Percentiles rank a stretch among this genome's conserved stretches.
Conservation (phyloP, 257 asterid genomes). For the Lithospermum erythrorhizon region DNA sequence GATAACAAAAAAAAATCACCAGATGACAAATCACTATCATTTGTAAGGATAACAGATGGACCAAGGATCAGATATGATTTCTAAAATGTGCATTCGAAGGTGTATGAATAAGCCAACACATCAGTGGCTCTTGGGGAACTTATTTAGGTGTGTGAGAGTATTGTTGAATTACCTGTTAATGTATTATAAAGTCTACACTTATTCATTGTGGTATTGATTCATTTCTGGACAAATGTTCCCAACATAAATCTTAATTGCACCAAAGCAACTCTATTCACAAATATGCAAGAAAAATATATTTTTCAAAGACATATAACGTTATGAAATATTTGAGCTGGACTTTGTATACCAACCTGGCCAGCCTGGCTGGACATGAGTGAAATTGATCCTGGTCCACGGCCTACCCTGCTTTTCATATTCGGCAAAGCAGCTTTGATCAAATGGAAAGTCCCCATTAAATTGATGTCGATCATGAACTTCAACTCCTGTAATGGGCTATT, state of each 20-base stretch:
- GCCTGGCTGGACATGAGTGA: slow-evolving; percentile 96
- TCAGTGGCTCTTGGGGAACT: background rate
- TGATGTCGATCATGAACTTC: slow-evolving; percentile 81
- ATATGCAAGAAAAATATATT: background rate
- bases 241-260: background rate
- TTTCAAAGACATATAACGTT: too few species aligned
- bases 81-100: background rate
- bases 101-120: background rate
- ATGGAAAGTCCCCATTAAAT: slow-evolving; percentile 67
- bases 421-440: slow-evolving; percentile 91
- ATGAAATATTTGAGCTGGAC: background rate
- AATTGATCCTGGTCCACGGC: slow-evolving; percentile 63
- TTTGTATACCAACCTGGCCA: slow-evolving; percentile 55
- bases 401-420: slow-evolving; percentile 57
- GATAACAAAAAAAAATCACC: background rate
- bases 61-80: background rate
- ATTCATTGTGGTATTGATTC: too few species aligned
- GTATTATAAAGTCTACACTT: background rate
- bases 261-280: background rate
- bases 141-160: background rate
- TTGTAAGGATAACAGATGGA: background rate
- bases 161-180: background rate
- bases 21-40: too few species aligned
- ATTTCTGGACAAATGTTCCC: background rate
- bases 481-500: slow-evolving; percentile 63